phyloP scores from a whole-genome alignment of 495 filamentous ascomycete genomes.

The Melanomma pulvis-pyrius region DNA sequence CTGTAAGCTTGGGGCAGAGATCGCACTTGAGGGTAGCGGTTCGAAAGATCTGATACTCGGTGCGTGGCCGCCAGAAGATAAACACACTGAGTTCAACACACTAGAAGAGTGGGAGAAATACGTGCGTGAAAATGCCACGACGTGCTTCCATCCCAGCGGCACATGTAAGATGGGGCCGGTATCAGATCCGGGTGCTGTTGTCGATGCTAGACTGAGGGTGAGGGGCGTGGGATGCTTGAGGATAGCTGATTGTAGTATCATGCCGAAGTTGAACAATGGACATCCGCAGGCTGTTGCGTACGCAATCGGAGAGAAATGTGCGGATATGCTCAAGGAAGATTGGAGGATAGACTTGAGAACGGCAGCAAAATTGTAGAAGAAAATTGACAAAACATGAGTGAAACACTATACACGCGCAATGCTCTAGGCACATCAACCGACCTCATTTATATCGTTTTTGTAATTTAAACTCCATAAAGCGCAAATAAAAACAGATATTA shows the following conservation, averaged over 20 bases:
- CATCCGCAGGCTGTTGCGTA: conserved; percentile 64
- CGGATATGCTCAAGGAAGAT: too few species aligned
- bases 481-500: too few species aligned
- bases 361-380: too few species aligned
- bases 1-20: conserved; percentile 51
- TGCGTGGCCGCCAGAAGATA: conserved; percentile 54
- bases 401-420: too few species aligned
- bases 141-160: conserved; percentile 46
- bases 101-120: conserved; percentile 55
- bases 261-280: conserved; percentile 58
- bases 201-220: conserved; percentile 23
- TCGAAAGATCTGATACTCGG: conserved; percentile 61
- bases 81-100: conserved; percentile 51
- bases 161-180: conserved; percentile 29
- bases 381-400: too few species aligned
- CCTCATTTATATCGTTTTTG: too few species aligned
- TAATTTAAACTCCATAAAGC: too few species aligned
- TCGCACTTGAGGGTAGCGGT: conserved; percentile 55
- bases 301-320: conserved; percentile 62
- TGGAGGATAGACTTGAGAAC: too few species aligned
- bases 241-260: conserved; percentile 49
- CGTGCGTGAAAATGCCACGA: conserved; percentile 57
- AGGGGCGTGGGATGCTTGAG: conserved; percentile 22
- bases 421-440: too few species aligned
- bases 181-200: conserved; percentile 8